Conservation (phyloP, 495 filamentous ascomycete genomes). For the Monascus purpureus region DNA sequence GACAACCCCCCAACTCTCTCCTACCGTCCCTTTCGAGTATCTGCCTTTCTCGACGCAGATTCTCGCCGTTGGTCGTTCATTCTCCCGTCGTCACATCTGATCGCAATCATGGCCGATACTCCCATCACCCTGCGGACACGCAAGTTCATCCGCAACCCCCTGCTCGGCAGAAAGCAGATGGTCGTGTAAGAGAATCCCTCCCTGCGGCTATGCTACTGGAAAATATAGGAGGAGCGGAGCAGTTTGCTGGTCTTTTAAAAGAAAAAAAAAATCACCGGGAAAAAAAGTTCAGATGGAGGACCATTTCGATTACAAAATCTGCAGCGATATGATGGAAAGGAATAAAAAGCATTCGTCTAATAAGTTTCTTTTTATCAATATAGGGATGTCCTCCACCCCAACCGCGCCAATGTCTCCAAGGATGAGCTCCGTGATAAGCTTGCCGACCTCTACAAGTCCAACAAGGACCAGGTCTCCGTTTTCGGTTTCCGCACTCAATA, state of each 20-base stretch:
- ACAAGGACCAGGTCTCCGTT: constrained; percentile 90
- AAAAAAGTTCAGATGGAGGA: not conserved
- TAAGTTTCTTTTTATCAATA: constrained; percentile 9
- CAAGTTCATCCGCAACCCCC: constrained; percentile 99
- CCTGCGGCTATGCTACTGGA: too few species aligned
- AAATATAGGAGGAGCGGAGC: constrained; percentile 3
- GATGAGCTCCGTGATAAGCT: constrained; percentile 94
- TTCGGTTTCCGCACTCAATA: constrained; percentile 98
- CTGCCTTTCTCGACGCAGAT: constrained; percentile 8
- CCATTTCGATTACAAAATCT: not conserved
- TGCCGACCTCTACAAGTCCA: constrained; percentile 88
- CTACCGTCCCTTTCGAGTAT: constrained; percentile 7
- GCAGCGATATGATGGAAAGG: not conserved
- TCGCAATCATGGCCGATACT: constrained; percentile 74
- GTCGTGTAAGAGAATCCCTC: constrained; percentile 69
- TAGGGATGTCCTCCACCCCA: constrained; percentile 98
- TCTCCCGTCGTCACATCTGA: constrained; percentile 18
- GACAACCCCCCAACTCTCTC: constrained; percentile 6
- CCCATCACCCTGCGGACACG: constrained; percentile 95
- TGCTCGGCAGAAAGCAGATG: constrained; percentile 98
- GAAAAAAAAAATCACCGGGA: constrained; percentile 4
- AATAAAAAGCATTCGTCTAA: constrained; percentile 6
- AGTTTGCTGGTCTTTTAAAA: not conserved
- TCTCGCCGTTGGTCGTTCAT: constrained; percentile 1
- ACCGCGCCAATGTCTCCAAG: constrained; percentile 96